phyloP scores from a whole-genome alignment of 2,329 filamentous ascomycete genomes.

The Grosmannia huntii region DNA sequence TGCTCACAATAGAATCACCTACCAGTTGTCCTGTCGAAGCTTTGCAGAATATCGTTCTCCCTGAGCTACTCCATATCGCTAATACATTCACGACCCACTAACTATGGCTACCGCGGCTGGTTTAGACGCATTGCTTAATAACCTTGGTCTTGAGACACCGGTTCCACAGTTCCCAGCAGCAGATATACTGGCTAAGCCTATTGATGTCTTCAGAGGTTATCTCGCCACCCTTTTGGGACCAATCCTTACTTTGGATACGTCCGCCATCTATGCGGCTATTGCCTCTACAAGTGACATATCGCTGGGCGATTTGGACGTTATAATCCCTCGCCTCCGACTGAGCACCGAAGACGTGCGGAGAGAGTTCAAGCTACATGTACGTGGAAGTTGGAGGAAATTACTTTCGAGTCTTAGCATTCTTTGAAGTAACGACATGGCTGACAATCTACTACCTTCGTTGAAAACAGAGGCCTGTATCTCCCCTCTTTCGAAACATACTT shows the following conservation, averaged over 20 bases:
- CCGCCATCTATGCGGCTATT: constrained; percentile 19
- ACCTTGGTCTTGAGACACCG: constrained; percentile 33
- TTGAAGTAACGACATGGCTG: too few relatives aligned
- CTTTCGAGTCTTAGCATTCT: too few relatives aligned
- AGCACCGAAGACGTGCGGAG: not conserved
- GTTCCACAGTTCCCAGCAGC: constrained; percentile 18
- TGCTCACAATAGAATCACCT: too few relatives aligned
- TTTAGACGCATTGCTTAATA: constrained; percentile 45
- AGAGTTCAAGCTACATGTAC: not conserved
- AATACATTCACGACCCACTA: not conserved
- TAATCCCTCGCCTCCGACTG: constrained; percentile 18
- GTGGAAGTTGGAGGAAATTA: too few relatives aligned
- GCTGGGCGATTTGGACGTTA: constrained; percentile 17
- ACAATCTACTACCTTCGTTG: too few relatives aligned
- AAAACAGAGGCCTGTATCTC: not conserved
- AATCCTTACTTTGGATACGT: constrained; percentile 12
- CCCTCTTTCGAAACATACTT: constrained; percentile 34
- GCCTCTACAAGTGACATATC: constrained; percentile 12
- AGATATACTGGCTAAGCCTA: constrained; percentile 14
- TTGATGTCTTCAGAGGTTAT: constrained; percentile 19
- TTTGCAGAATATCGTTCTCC: too few relatives aligned
- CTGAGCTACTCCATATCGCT: too few relatives aligned
- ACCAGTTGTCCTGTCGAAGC: too few relatives aligned
- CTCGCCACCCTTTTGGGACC: constrained; percentile 15
- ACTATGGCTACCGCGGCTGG: constrained; percentile 31